Evolutionary conservation across 441 rosid species (phyloP), one percentile per base, ranked within the genome.

Genomic region (Sinapis alba): DNA sequence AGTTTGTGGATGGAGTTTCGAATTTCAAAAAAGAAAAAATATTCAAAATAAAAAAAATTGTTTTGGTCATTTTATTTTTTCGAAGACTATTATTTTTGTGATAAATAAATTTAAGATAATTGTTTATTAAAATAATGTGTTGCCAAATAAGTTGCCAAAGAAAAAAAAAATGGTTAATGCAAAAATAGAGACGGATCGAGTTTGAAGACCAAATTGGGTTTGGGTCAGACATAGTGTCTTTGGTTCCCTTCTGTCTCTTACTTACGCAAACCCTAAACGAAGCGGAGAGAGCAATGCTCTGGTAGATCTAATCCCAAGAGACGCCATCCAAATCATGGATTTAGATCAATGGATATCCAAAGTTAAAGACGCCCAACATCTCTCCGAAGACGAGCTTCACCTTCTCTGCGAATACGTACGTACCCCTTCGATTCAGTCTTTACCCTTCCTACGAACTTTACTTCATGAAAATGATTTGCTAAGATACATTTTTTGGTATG

Each of bases 331-430:
- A 47, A 43, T n/a, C 3, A 94, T 94, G 98, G 98, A 94, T 84
- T 92, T 94, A 84, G 98, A 94, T 85, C 90, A 88, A 74, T 94
- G 97, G 98, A 89, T 94, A 65, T 76, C 85, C 2, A 94, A 90
- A 83, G 97, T 92, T 54, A 94, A 94, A 83, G 98, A 90, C 73
- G 97, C 94, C 56, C 95, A 92, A 71, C 97, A 92, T 72, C 97
- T 94, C n/a, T 74, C 87, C 66, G 98, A 94, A 80, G 91, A 92
- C 89, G 97, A 94, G 82, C 97, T 94, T 62, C 98, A 94, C 84
- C 97, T 90, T 63, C 97, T 94, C 64, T 92, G 97, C 86, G 97
- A 94, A 92, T 92, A 89, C 69, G 98, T 94, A 83, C 23, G 24
- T 43, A 43, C 62, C 28, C 38, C 30, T 28, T 24, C n/a, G n/a